Evolutionary conservation across 257 asterid genomes (phyloP).

Genomic region (Solanum sejunctum): DNA sequence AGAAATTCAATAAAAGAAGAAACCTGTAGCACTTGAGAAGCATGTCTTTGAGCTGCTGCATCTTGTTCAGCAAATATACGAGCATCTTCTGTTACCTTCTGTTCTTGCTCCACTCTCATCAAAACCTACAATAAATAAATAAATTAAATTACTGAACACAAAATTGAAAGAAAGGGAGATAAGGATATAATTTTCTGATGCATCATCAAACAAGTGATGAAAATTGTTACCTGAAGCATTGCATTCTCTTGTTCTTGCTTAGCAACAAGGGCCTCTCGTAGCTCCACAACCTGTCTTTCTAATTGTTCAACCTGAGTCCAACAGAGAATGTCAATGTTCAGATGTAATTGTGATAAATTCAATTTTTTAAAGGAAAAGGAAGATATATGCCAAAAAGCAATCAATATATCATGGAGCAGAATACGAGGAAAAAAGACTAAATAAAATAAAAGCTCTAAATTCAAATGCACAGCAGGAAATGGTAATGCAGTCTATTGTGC

Average conservation of each 20-base stretch:
- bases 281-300: constrained; percentile 56
- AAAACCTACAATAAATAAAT: constrained; percentile 40
- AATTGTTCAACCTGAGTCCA: constrained; percentile 78
- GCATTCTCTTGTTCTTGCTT: constrained; percentile 98
- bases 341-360: not conserved
- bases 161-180: not conserved
- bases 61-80: constrained; percentile 96
- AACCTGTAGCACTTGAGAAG: constrained; percentile 92
- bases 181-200: not conserved
- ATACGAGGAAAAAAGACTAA: not conserved
- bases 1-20: not conserved
- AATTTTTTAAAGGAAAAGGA: not conserved
- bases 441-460: not conserved
- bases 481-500: not conserved
- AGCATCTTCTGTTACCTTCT: constrained; percentile 95
- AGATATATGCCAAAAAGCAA: not conserved
- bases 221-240: constrained; percentile 72
- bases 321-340: constrained; percentile 1
- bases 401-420: not conserved
- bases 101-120: constrained; percentile 98
- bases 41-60: constrained; percentile 90
- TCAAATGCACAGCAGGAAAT: not conserved
- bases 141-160: not conserved
- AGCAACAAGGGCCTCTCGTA: constrained; percentile 60
- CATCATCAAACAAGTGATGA: not conserved